These are phyloP conservation scores for Arabis alpina DNA, from an alignment of 345 rosid species.

Conservation along the genomic window DNA sequence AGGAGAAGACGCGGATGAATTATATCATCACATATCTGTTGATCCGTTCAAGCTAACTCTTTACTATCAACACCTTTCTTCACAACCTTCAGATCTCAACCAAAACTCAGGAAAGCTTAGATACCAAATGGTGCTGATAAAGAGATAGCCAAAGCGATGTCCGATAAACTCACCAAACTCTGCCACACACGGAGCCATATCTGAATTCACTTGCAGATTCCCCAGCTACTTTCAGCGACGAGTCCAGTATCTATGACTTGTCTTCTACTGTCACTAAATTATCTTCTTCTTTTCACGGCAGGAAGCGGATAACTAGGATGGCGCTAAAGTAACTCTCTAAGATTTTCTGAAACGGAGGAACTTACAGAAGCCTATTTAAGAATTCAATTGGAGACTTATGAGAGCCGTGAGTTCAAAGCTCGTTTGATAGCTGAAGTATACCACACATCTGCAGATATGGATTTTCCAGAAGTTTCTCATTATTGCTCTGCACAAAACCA, in stretches of 20 bases:
- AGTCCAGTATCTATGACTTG: slow-evolving; percentile 32
- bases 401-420: slow-evolving; percentile 46
- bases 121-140: not conserved
- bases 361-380: slow-evolving; percentile 30
- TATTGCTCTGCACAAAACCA: slow-evolving; percentile 75
- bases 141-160: not conserved
- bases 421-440: slow-evolving; percentile 86
- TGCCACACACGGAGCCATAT: slow-evolving; percentile 25
- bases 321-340: slow-evolving; percentile 26
- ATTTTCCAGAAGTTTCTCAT: slow-evolving; percentile 93
- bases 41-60: slow-evolving; percentile 13
- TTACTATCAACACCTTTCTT: slow-evolving; percentile 32
- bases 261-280: slow-evolving; percentile 13
- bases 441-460: slow-evolving; percentile 99
- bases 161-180: slow-evolving; percentile 32
- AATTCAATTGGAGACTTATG: slow-evolving; percentile 27
- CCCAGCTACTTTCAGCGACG: slow-evolving; percentile 27
- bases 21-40: slow-evolving; percentile 27
- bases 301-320: slow-evolving; percentile 8
- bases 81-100: slow-evolving; percentile 27
- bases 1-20: slow-evolving; percentile 42
- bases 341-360: slow-evolving; percentile 26
- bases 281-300: slow-evolving; percentile 28
- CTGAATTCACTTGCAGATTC: slow-evolving; percentile 15
- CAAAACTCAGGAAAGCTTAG: slow-evolving; percentile 8